Evolutionary conservation across 257 asterid genomes (phyloP).

Genomic region (Forsythia viridissima): DNA sequence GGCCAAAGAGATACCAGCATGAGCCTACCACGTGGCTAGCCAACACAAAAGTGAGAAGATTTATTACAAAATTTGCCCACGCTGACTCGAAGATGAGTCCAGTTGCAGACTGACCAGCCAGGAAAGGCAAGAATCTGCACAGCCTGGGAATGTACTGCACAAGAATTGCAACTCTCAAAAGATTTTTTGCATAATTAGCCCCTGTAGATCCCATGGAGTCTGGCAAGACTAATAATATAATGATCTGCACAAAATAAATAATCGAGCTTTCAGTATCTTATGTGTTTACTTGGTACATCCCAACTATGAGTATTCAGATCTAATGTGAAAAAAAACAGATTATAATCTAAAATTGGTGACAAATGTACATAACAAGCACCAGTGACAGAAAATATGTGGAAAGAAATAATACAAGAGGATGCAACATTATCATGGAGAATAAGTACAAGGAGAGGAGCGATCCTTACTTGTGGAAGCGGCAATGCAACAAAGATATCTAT

Average conservation of each 20-base stretch:
- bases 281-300: neutral
- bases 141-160: conserved; percentile 59
- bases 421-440: neutral
- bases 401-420: neutral
- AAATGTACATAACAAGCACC: neutral
- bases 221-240: conserved; percentile 48
- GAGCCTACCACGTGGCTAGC: conserved; percentile 66
- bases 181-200: conserved; percentile 55
- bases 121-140: conserved; percentile 52
- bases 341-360: neutral
- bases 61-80: conserved; percentile 56
- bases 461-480: conserved; percentile 81
- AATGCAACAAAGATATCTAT: conserved; percentile 62
- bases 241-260: conserved; percentile 37
- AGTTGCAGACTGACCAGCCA: conserved; percentile 58
- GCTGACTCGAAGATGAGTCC: conserved; percentile 66
- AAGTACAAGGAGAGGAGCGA: neutral
- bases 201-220: conserved; percentile 35
- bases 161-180: conserved; percentile 47
- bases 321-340: neutral
- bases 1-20: conserved; percentile 68
- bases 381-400: neutral
- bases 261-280: conserved; percentile 5
- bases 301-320: neutral
- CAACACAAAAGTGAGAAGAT: conserved; percentile 52